Evolutionary conservation across 2,329 filamentous ascomycete genomes (phyloP).

Genomic region (Neonectria coccinea): DNA sequence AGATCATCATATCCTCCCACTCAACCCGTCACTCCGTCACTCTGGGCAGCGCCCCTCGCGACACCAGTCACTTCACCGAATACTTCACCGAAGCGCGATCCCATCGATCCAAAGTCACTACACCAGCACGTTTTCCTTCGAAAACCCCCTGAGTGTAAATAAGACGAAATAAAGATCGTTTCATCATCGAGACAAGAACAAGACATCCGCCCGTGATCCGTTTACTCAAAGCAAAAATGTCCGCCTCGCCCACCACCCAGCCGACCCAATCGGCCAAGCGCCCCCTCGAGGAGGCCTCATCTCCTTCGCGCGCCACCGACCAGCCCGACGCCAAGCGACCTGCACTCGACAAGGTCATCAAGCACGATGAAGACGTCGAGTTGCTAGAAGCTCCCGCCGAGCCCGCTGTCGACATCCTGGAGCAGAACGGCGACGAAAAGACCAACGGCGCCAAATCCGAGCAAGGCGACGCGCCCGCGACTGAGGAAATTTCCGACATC

Average conservation of each 20-base stretch:
- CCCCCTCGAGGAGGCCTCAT: constrained; percentile 96
- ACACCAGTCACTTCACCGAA: constrained; percentile 55
- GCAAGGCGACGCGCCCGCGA: constrained; percentile 40
- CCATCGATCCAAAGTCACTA: constrained; percentile 62
- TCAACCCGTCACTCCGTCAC: constrained; percentile 48
- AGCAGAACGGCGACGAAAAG: constrained; percentile 63
- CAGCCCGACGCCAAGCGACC: constrained; percentile 98
- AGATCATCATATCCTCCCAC: constrained; percentile 45
- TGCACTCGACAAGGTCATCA: constrained; percentile 91
- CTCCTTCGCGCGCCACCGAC: constrained; percentile 88
- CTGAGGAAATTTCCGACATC: constrained; percentile 52
- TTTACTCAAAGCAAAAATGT: constrained; percentile 69
- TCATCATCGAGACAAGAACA: constrained; percentile 43
- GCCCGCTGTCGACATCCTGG: constrained; percentile 54
- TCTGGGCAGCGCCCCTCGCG: constrained; percentile 51
- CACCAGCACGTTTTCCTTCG: constrained; percentile 96
- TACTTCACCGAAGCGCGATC: constrained; percentile 57
- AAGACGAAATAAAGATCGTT: constrained; percentile 59
- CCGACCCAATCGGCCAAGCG: constrained; percentile 85
- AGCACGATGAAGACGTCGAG: constrained; percentile 70
- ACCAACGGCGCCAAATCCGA: constrained; percentile 62
- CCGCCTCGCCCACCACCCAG: constrained; percentile 73
- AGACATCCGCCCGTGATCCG: constrained; percentile 41
- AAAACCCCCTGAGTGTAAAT: constrained; percentile 88
- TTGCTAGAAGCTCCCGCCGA: constrained; percentile 52